Conservation (phyloP, 192 early-diverging fungal genomes). For the Rhizophagus clarus region DNA sequence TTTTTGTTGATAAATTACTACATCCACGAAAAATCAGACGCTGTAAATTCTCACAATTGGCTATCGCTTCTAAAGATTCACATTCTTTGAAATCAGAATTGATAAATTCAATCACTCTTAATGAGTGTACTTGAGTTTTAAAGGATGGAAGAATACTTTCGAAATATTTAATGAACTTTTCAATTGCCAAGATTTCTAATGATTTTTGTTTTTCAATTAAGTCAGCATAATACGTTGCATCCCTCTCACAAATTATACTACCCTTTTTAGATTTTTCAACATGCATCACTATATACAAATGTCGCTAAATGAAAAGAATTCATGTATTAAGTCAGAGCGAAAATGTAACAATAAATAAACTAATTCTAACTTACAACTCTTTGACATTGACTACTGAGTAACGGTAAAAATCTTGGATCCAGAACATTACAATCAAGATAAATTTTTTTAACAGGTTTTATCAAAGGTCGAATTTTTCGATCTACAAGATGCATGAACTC, state of each 20-base stretch:
- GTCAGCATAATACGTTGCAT: background rate
- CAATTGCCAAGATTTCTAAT: background rate
- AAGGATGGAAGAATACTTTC: background rate
- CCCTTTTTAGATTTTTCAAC: background rate
- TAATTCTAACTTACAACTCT: background rate
- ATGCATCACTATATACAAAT: background rate
- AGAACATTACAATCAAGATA: background rate
- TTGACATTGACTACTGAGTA: background rate
- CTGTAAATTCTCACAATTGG: background rate
- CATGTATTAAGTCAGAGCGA: background rate
- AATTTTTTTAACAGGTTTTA: background rate
- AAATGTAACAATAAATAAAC: background rate
- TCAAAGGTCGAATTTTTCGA: background rate
- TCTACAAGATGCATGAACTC: background rate
- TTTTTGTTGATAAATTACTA: background rate
- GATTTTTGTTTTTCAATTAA: background rate
- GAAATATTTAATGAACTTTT: background rate
- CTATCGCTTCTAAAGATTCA: background rate
- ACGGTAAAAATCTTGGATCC: background rate
- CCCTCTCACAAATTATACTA: background rate
- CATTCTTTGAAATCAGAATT: background rate
- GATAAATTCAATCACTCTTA: background rate
- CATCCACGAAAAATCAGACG: background rate
- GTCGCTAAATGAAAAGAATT: background rate
- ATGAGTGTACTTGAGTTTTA: background rate